Conservation (phyloP, 257 asterid genomes). For the Capsicum baccatum region DNA sequence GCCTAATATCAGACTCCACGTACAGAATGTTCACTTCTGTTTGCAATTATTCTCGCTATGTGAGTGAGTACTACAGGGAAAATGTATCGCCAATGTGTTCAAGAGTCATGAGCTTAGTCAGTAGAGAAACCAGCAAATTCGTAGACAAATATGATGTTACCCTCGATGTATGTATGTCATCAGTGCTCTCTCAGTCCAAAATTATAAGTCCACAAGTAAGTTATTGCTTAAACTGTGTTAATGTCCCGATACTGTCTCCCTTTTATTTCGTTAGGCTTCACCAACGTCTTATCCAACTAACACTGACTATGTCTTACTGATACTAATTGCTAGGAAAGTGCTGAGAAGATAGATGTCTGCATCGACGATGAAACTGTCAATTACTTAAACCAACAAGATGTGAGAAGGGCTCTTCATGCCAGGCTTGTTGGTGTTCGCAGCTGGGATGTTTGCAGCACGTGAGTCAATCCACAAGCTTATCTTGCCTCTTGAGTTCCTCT, state of each 20-base stretch:
- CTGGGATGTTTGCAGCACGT: constrained; percentile 78
- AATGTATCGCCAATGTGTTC: constrained; percentile 55
- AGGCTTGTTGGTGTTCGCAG: constrained; percentile 60
- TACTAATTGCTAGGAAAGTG: constrained; percentile 44
- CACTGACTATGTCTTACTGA: constrained; percentile 11
- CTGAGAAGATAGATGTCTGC: constrained; percentile 64
- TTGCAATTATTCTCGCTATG: constrained; percentile 69
- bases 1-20: constrained; percentile 70
- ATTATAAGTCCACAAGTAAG: constrained; percentile 59
- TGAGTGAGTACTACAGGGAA: constrained; percentile 62
- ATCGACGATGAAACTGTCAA: constrained; percentile 62
- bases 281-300: neutral
- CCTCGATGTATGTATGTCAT: constrained; percentile 70
- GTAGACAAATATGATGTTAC: constrained; percentile 77
- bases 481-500: neutral
- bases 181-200: constrained; percentile 68
- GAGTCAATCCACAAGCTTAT: constrained; percentile 21
- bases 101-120: constrained; percentile 60
- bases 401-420: constrained; percentile 67
- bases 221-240: neutral
- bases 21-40: constrained; percentile 57
- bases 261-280: neutral
- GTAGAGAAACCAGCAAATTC: constrained; percentile 62
- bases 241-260: neutral
- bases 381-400: constrained; percentile 66